phyloP scores from a whole-genome alignment of 495 filamentous ascomycete genomes.

The Immersiella caudata region DNA sequence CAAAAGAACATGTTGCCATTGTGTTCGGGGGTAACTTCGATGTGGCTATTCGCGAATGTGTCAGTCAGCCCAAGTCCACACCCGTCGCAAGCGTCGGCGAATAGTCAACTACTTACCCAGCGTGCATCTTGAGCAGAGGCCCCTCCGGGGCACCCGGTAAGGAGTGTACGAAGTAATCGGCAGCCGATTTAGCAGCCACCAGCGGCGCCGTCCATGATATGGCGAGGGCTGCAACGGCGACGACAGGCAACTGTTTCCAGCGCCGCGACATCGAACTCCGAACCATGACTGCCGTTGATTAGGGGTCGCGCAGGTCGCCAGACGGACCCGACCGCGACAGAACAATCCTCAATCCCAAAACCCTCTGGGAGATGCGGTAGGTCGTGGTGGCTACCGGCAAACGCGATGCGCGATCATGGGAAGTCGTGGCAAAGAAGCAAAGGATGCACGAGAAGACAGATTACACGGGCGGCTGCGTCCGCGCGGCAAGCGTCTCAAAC shows the following conservation, averaged over 20 bases:
- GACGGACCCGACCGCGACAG: conserved; percentile 3
- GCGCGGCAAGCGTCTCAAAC: too few relatives aligned
- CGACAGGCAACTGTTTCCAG: conserved; percentile 41
- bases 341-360: neutral
- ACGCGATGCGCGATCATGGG: neutral
- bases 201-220: conserved; percentile 40
- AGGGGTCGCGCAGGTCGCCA: conserved; percentile 16
- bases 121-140: conserved; percentile 92
- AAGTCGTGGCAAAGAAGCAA: neutral
- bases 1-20: conserved; percentile 98
- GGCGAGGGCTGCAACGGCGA: conserved; percentile 37
- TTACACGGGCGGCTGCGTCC: neutral
- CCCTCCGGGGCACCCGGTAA: conserved; percentile 85
- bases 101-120: conserved; percentile 68
- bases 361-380: neutral
- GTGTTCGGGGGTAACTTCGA: conserved; percentile 79
- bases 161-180: conserved; percentile 84
- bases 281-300: conserved; percentile 32
- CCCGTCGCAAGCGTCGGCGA: conserved; percentile 6
- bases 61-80: conserved; percentile 25
- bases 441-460: neutral
- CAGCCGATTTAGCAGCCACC: conserved; percentile 56
- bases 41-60: conserved; percentile 65
- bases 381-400: conserved; percentile 24
- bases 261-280: conserved; percentile 27